These are phyloP conservation scores for Cicer bijugum DNA, from an alignment of 306 rosid genomes.

Conservation along the genomic window DNA sequence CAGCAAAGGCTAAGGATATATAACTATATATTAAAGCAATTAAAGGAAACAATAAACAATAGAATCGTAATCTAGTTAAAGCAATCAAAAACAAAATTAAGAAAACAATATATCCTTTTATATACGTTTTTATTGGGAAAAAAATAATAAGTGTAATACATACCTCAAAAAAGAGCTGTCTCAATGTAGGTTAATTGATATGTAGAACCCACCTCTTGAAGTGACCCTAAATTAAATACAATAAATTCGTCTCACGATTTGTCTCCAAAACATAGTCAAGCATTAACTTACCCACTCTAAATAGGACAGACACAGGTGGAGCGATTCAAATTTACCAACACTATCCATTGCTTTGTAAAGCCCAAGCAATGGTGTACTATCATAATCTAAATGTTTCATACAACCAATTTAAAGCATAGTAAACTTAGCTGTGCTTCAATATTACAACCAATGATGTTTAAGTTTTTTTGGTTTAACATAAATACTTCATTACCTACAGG, in stretches of 20 bases:
- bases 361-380: slow-evolving; percentile 42
- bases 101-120: not conserved
- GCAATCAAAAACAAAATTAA: slow-evolving; percentile 32
- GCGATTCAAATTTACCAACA: slow-evolving; percentile 45
- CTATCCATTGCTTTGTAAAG: slow-evolving; percentile 47
- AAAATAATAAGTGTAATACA: not conserved
- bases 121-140: slow-evolving; percentile 13
- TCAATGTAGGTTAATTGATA: slow-evolving; percentile 21
- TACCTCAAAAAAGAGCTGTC: slow-evolving; percentile 13
- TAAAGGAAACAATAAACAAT: not conserved
- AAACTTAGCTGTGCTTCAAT: slow-evolving; percentile 10
- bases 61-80: slow-evolving; percentile 12
- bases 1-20: too few species aligned
- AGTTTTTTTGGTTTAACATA: too few species aligned
- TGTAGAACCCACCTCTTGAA: slow-evolving; percentile 35
- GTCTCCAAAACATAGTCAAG: slow-evolving; percentile 49
- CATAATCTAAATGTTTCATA: slow-evolving; percentile 42
- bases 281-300: slow-evolving; percentile 44
- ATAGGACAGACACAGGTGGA: slow-evolving; percentile 38
- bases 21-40: too few species aligned
- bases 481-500: too few species aligned
- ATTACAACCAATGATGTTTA: too few species aligned
- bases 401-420: slow-evolving; percentile 30
- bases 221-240: slow-evolving; percentile 41
- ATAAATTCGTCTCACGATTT: slow-evolving; percentile 36